Evolutionary conservation across 805 yeast genomes (phyloP).

Genomic region (Myxozyma sirexii): DNA sequence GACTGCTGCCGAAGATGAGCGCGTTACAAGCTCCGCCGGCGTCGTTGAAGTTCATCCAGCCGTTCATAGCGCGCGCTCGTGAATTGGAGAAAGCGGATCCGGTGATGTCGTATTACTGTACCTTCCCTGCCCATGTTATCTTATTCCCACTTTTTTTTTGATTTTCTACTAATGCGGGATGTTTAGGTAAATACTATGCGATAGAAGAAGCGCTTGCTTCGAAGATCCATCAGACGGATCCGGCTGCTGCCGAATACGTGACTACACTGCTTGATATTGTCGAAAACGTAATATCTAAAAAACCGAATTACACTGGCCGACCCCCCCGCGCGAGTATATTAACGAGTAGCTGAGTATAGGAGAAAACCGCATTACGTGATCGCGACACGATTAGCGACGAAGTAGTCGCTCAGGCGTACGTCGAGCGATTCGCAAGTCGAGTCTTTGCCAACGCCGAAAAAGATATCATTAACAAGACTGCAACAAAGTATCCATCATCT

Average conservation of each 20-base stretch:
- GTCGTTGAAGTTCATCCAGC: conserved; percentile 43
- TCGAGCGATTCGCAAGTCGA: conserved; percentile 58
- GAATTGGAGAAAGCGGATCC: conserved; percentile 66
- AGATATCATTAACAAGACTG: conserved; percentile 51
- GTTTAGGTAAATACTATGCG: conserved; percentile 54
- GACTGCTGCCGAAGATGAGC: too few species aligned
- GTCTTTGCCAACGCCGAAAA: conserved; percentile 58
- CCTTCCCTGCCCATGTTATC: conserved; percentile 26
- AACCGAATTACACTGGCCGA: too few species aligned
- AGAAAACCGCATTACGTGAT: conserved; percentile 38
- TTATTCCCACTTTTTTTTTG: background rate
- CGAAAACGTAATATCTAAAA: conserved; percentile 53
- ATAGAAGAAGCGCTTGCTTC: conserved; percentile 68
- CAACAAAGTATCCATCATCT: conserved; percentile 40
- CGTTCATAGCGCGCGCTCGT: conserved; percentile 56
- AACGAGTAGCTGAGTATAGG: conserved; percentile 20
- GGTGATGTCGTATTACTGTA: conserved; percentile 71
- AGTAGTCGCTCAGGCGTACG: conserved; percentile 57
- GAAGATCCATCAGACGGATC: conserved; percentile 59
- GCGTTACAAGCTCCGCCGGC: conserved; percentile 20
- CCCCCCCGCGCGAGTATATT: too few species aligned
- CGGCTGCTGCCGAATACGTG: conserved; percentile 62
- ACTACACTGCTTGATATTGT: conserved; percentile 66
- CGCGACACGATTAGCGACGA: conserved; percentile 60
- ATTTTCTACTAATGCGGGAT: conserved; percentile 6